Evolutionary conservation across 306 rosid genomes (phyloP).

Genomic region (Acacia crassicarpa): DNA sequence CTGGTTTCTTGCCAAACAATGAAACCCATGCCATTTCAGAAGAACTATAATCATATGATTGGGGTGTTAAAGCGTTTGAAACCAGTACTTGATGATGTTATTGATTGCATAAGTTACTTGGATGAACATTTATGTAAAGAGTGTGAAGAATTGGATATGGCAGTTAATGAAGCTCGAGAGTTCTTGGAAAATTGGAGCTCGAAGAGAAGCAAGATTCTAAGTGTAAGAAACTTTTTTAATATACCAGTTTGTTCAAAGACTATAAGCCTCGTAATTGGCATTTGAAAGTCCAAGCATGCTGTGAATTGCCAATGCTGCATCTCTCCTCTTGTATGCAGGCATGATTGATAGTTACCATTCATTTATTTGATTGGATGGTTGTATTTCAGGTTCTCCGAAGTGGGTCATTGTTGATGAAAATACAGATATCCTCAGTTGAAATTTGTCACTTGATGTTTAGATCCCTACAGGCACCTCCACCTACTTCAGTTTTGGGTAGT

Average conservation of each 20-base stretch:
- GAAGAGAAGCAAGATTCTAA: slow-evolving; percentile 71
- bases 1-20: slow-evolving; percentile 74
- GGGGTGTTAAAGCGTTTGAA: slow-evolving; percentile 75
- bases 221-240: slow-evolving; percentile 51
- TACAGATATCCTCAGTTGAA: slow-evolving; percentile 51
- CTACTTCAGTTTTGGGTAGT: slow-evolving; percentile 49
- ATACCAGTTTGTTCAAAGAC: slow-evolving; percentile 20
- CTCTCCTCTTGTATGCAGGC: slow-evolving; percentile 2
- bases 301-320: background rate
- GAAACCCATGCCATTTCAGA: slow-evolving; percentile 65
- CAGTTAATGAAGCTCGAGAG: slow-evolving; percentile 75
- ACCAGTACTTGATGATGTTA: slow-evolving; percentile 72
- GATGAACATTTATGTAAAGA: slow-evolving; percentile 57
- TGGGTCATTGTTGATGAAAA: slow-evolving; percentile 63
- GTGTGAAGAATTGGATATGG: slow-evolving; percentile 72
- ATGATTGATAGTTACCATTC: slow-evolving; percentile 12
- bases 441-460: slow-evolving; percentile 55
- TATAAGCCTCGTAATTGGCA: slow-evolving; percentile 10
- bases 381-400: slow-evolving; percentile 64
- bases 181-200: slow-evolving; percentile 72
- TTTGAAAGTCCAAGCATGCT: slow-evolving; percentile 26
- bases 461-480: slow-evolving; percentile 52
- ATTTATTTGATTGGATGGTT: slow-evolving; percentile 27
- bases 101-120: slow-evolving; percentile 49
- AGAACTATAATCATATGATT: slow-evolving; percentile 55